Evolutionary conservation across 768 basidiomycete species (phyloP), one percentile per base, ranked within the genome.

Genomic region (Lactifluus rugatus): DNA sequence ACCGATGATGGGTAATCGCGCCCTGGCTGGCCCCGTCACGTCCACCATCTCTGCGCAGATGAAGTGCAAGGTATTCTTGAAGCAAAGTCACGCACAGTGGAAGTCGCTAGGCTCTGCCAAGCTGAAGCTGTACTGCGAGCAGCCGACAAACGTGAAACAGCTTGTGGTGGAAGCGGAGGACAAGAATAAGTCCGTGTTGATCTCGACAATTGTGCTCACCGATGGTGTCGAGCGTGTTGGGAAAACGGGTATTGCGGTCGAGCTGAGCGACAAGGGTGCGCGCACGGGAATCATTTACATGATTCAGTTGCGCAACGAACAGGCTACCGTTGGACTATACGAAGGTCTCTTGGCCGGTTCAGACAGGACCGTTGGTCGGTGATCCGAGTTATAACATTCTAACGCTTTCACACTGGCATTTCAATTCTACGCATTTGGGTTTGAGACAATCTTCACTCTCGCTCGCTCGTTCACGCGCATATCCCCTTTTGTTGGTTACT

Each of bases 141-240:
- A 79, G 56, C 91, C 92, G 26, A 90, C 85, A 25, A 92, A 92
- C 66, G 77, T 92, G 66, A 99, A 99, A 72, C 96, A 99, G 71
- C 81, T 99, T 28, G 96, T 98, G 16, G 94, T 97, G 31, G 87
- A 93, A 71, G 81, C 85, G 8, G 90, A 93, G 62, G 80, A 78
- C 65, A 87, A 81, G 68, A 80, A 83, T 56, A 85, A 84, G 65
- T 76, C 83, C 5, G 76, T 92, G 64, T 71, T 98, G 42, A 93
- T 99, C 62, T 95, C 92, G 42, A 97, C 96, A 6, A 96, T 98
- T 61, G 90, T 99, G 31, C 75, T 97, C 52, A 91, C 86, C 5
- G 94, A 97, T 69, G 96, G 94, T 8, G 95, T 98, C 26, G 96
- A 99, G 73, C 79, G 95, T 47, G 95, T 99, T n/a, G 96, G 91